Evolutionary conservation across 345 rosid genomes (phyloP).

Genomic region (Citrus trifoliata): DNA sequence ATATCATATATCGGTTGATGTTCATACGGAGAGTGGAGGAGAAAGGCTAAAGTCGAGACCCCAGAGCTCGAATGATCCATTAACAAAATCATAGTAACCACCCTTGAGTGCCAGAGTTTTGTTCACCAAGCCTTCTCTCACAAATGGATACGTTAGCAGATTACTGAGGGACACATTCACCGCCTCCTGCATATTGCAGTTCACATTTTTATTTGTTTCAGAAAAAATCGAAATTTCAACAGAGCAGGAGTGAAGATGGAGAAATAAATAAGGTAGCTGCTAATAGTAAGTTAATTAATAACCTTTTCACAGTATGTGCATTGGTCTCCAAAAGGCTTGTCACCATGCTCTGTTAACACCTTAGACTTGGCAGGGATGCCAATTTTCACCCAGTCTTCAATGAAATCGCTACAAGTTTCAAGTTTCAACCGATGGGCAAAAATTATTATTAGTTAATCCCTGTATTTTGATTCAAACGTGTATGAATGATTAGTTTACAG

Average conservation of each 20-base stretch:
- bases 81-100: conserved; percentile 83
- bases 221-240: background rate
- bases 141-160: conserved; percentile 88
- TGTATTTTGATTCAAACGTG: background rate
- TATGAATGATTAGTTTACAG: background rate
- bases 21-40: conserved; percentile 78
- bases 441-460: background rate
- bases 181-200: conserved; percentile 59
- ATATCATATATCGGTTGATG: conserved; percentile 20
- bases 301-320: conserved; percentile 84
- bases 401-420: conserved; percentile 71
- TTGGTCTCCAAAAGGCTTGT: conserved; percentile 36
- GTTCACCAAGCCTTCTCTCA: conserved; percentile 81
- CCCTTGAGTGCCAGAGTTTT: conserved; percentile 82
- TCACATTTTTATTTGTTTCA: background rate
- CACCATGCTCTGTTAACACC: conserved; percentile 45
- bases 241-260: too few species aligned
- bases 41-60: conserved; percentile 74
- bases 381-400: conserved; percentile 92
- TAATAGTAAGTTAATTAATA: too few species aligned
- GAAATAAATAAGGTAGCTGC: too few species aligned
- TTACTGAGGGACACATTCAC: conserved; percentile 93
- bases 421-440: background rate
- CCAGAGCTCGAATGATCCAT: conserved; percentile 95
- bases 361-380: conserved; percentile 72